Conservation (phyloP, 2,329 filamentous ascomycete species). For the Huntiella abstrusa region DNA sequence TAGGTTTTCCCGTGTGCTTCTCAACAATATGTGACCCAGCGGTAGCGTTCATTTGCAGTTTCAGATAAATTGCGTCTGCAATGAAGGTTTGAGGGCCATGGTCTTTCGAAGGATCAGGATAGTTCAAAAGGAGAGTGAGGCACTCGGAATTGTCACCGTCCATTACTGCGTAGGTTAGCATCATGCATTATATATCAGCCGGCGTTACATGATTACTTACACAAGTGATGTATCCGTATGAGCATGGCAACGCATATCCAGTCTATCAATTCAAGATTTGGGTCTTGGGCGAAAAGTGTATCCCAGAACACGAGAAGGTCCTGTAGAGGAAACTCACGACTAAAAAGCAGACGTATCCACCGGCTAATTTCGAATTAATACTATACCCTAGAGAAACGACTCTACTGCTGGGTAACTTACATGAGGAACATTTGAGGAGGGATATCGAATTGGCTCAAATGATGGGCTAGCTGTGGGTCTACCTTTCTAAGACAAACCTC, state of each 20-base stretch:
- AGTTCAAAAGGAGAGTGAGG: constrained; percentile 65
- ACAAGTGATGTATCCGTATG: constrained; percentile 34
- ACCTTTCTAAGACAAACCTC: constrained; percentile 58
- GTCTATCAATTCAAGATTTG: constrained; percentile 63
- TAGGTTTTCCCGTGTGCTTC: constrained; percentile 42
- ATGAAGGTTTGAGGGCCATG: constrained; percentile 63
- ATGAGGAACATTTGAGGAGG: constrained; percentile 95
- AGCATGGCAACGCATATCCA: constrained; percentile 90
- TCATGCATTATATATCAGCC: no score
- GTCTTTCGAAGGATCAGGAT: constrained; percentile 46
- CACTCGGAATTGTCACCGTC: constrained; percentile 76
- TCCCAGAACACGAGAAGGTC: constrained; percentile 80
- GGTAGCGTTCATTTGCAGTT: constrained; percentile 39
- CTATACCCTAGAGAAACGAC: neutral
- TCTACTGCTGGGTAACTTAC: constrained; percentile 23
- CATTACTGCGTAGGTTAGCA: constrained; percentile 36
- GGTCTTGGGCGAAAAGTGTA: constrained; percentile 69
- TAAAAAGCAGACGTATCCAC: constrained; percentile 86
- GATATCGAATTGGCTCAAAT: constrained; percentile 69
- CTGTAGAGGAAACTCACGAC: constrained; percentile 79
- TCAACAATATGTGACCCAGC: constrained; percentile 48
- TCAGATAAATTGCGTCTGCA: constrained; percentile 63
- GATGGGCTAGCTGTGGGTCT: constrained; percentile 66
- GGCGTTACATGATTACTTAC: no score
- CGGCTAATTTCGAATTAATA: constrained; percentile 33